phyloP scores from a whole-genome alignment of 2,329 filamentous ascomycete species.

The Aspergillus novofumigatus region DNA sequence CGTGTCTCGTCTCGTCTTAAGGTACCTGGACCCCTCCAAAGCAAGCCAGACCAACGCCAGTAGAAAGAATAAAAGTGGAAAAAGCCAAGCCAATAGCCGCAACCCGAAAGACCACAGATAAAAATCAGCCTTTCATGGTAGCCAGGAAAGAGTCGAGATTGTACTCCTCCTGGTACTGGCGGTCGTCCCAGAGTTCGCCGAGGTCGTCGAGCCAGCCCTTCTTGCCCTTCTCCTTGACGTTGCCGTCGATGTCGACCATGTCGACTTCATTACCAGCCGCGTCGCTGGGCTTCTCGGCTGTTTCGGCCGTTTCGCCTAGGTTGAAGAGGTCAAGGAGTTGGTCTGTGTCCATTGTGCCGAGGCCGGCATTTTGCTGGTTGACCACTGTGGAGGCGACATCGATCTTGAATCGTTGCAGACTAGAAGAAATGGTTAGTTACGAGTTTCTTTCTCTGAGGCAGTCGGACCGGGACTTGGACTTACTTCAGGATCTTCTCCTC shows the following conservation, averaged over 20 bases:
- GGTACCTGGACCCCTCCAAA: background rate
- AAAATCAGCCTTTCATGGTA: constrained; percentile 66
- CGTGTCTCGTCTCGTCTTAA: background rate
- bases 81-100: background rate
- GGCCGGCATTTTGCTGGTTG: constrained; percentile 95
- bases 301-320: constrained; percentile 64
- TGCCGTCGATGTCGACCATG: constrained; percentile 89
- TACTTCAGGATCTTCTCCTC: constrained; percentile 95
- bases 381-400: constrained; percentile 97
- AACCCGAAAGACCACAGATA: too few species aligned
- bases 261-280: constrained; percentile 57
- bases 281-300: constrained; percentile 57
- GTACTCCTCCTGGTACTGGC: constrained; percentile 97
- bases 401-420: constrained; percentile 98
- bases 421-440: constrained; percentile 36
- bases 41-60: background rate
- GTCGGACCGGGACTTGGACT: constrained; percentile 28
- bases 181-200: constrained; percentile 94
- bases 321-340: constrained; percentile 97
- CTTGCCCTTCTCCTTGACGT: constrained; percentile 90
- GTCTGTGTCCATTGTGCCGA: constrained; percentile 96
- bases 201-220: constrained; percentile 94
- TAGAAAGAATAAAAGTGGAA: background rate
- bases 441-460: background rate
- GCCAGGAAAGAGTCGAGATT: constrained; percentile 93